Evolutionary conservation across 495 filamentous ascomycete genomes (phyloP).

Genomic region (Entonaema liquescens): DNA sequence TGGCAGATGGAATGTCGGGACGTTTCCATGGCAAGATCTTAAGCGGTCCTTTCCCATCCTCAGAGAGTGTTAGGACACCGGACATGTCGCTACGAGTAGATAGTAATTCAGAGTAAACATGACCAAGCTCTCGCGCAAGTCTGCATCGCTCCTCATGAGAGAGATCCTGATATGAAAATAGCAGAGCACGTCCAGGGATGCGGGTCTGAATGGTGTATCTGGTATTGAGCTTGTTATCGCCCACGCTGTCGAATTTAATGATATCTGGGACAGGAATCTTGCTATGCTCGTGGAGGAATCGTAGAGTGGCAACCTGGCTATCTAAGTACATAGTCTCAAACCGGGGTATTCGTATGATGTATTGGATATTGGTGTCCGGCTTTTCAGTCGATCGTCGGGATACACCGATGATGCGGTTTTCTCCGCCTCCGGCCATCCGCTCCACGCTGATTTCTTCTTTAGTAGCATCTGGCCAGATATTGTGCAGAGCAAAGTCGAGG

Average conservation of each 20-base stretch:
- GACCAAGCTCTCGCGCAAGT: conserved; percentile 15
- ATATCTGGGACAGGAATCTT: not conserved
- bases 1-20: not conserved
- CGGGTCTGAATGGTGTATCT: conserved; percentile 14
- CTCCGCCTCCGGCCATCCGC: conserved; percentile 4
- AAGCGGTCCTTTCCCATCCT: not conserved
- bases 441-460: conserved; percentile 13
- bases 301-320: not conserved
- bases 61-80: not conserved
- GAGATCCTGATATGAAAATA: not conserved
- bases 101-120: conserved; percentile 3
- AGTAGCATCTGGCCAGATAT: conserved; percentile 20
- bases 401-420: conserved; percentile 10
- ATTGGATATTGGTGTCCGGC: not conserved
- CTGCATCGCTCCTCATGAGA: conserved; percentile 5
- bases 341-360: conserved; percentile 20
- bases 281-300: not conserved
- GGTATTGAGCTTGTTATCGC: conserved; percentile 2
- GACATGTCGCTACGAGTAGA: not conserved
- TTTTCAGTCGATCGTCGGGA: not conserved
- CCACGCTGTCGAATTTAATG: not conserved
- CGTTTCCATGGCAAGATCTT: not conserved
- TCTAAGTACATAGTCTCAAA: not conserved
- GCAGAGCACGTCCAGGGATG: conserved; percentile 1
- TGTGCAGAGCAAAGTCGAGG: conserved; percentile 2